Percentiles rank a stretch among this genome's conserved stretches.
phyloP scores from a whole-genome alignment of 176 grass and related monocot genomes.

The Pontederia paniculata region DNA sequence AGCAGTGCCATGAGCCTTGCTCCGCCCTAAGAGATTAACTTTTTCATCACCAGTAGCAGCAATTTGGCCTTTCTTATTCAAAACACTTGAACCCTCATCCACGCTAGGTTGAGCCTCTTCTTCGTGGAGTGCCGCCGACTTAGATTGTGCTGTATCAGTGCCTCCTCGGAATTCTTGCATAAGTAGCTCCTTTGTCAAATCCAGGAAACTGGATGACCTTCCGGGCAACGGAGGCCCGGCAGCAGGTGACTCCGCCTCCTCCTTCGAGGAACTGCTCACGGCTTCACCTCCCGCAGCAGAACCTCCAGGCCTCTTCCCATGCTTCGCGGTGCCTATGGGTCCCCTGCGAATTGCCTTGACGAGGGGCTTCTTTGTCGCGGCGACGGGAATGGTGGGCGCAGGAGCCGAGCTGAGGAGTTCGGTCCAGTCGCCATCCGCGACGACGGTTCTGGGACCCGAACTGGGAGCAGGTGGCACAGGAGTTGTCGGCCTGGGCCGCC shows the following conservation, averaged over 20 bases:
- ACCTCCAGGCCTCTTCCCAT: conserved; percentile 7
- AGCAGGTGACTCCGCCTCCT: background rate
- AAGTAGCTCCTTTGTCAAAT: conserved; percentile 13
- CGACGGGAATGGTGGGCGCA: background rate
- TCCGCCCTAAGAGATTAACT: background rate
- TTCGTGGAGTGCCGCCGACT: background rate
- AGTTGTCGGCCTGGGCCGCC: background rate
- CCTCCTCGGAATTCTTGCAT: conserved; percentile 2
- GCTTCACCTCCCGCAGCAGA: background rate
- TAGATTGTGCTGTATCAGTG: background rate
- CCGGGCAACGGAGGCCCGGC: background rate
- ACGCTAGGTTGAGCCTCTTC: background rate
- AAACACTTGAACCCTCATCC: background rate
- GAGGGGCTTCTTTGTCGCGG: background rate
- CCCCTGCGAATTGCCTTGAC: conserved; percentile 10
- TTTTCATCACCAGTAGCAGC: background rate
- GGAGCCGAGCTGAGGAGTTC: conserved; percentile 31
- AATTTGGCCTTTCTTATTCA: background rate
- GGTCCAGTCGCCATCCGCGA: conserved; percentile 34
- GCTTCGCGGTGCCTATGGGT: conserved; percentile 14
- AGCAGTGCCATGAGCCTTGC: background rate
- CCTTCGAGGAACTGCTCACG: background rate
- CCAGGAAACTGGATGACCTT: conserved; percentile 12
- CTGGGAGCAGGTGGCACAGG: background rate
- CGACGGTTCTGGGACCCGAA: background rate